A percentile compares a stretch with the other conserved stretches of the same genome.
phyloP scores from a whole-genome alignment of 768 basidiomycete genomes.

The Termitomyces sp. region DNA sequence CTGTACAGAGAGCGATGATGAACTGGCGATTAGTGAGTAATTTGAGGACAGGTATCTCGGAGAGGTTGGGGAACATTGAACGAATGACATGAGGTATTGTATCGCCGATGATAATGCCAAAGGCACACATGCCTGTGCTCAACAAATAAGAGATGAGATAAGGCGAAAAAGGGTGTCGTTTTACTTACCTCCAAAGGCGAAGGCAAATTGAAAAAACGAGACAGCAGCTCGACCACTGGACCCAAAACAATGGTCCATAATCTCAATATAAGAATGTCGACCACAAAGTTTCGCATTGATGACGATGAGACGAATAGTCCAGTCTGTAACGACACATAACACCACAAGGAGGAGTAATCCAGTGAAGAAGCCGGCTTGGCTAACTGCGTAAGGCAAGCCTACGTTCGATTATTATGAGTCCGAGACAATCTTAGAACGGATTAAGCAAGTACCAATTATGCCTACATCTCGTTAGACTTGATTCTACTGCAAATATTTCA shows the following conservation, averaged over 20 bases:
- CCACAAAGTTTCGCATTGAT: slow-evolving; percentile 95
- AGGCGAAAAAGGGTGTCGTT: background rate
- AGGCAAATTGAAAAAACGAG: slow-evolving; percentile 95
- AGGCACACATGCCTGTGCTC: slow-evolving; percentile 89
- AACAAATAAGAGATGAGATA: background rate
- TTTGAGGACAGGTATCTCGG: slow-evolving; percentile 64
- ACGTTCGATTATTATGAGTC: slow-evolving; percentile 7
- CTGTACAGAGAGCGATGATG: slow-evolving; percentile 82
- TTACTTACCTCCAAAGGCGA: slow-evolving; percentile 86
- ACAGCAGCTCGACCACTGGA: slow-evolving; percentile 87
- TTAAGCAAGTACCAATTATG: slow-evolving; percentile 17
- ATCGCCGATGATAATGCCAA: slow-evolving; percentile 97
- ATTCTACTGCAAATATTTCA: slow-evolving; percentile 13
- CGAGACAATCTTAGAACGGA: background rate
- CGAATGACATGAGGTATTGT: slow-evolving; percentile 94
- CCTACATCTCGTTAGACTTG: slow-evolving; percentile 11
- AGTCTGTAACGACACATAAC: slow-evolving; percentile 85
- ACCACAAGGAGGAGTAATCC: slow-evolving; percentile 79
- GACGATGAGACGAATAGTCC: slow-evolving; percentile 97
- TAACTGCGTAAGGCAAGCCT: slow-evolving; percentile 93
- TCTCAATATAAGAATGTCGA: slow-evolving; percentile 84
- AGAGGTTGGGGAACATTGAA: slow-evolving; percentile 69
- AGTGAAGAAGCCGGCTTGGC: slow-evolving; percentile 90
- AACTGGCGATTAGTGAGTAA: slow-evolving; percentile 84
- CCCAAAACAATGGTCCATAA: slow-evolving; percentile 94